These are phyloP conservation scores for Tuber microsphaerosporum DNA, from an alignment of 495 filamentous ascomycete genomes.

Conservation along the genomic window DNA sequence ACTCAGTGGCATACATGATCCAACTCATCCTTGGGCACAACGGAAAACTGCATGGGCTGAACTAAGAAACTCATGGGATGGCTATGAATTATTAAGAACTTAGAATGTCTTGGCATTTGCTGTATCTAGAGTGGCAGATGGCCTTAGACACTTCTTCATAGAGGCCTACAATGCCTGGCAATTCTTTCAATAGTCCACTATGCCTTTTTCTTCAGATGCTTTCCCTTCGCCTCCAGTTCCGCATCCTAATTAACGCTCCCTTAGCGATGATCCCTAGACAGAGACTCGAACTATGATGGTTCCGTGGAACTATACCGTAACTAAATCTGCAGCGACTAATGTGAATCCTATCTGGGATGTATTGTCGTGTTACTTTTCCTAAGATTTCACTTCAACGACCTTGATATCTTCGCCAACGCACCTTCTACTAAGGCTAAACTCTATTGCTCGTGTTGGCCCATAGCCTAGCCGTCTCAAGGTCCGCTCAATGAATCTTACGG, in stretches of 20 bases:
- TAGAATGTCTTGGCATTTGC: not conserved
- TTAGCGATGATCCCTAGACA: not conserved
- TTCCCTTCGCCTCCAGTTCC: not conserved
- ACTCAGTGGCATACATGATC: not conserved
- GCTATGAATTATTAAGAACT: not conserved
- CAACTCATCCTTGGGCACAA: not conserved
- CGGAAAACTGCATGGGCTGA: not conserved
- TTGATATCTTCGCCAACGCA: not conserved
- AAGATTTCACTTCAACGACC: not conserved
- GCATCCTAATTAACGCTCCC: not conserved
- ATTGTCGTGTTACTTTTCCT: not conserved
- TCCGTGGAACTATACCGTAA: not conserved
- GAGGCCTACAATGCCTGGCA: not conserved
- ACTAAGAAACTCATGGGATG: not conserved
- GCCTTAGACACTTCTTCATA: not conserved
- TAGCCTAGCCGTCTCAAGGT: not conserved
- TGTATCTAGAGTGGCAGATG: not conserved
- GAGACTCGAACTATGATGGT: not conserved
- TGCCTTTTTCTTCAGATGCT: not conserved
- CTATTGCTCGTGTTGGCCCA: not conserved
- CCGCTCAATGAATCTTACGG: not conserved
- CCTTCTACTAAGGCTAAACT: not conserved
- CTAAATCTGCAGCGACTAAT: not conserved
- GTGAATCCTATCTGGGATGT: not conserved
- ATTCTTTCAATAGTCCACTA: not conserved